phyloP scores from a whole-genome alignment of 257 asterid genomes.

The Gentiana macrophylla region DNA sequence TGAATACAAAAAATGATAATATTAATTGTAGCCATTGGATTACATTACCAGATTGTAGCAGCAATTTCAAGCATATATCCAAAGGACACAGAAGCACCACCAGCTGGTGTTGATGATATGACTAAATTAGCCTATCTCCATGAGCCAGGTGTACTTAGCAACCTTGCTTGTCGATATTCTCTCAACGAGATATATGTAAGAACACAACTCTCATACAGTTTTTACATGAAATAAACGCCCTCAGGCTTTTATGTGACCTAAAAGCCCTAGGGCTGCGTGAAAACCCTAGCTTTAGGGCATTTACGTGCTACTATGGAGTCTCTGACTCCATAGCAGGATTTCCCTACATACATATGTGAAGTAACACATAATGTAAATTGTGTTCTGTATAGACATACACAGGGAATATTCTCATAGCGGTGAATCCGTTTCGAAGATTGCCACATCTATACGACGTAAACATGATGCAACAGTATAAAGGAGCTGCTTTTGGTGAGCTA shows the following conservation, averaged over 20 bases:
- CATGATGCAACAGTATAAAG: constrained; percentile 95
- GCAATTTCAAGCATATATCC: constrained; percentile 83
- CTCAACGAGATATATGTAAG: constrained; percentile 87
- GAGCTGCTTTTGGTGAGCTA: constrained; percentile 90
- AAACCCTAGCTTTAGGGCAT: no score
- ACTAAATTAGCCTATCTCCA: constrained; percentile 94
- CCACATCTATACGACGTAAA: constrained; percentile 86
- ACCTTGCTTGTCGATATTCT: constrained; percentile 66
- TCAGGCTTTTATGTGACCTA: no score
- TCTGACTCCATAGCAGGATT: background rate
- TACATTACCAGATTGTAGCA: constrained; percentile 53
- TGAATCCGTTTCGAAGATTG: constrained; percentile 82
- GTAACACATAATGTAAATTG: constrained; percentile 9
- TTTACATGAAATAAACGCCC: background rate
- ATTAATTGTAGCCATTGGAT: constrained; percentile 2
- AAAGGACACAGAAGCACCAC: constrained; percentile 88
- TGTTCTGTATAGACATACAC: constrained; percentile 62
- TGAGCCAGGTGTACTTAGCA: constrained; percentile 77
- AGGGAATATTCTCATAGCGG: constrained; percentile 89
- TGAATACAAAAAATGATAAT: constrained; percentile 7
- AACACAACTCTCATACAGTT: constrained; percentile 10
- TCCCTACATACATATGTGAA: constrained; percentile 8
- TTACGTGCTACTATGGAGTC: background rate
- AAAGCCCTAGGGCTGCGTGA: no score
- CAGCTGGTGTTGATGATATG: constrained; percentile 95